These are phyloP conservation scores for Paramecium pentaurelia DNA, from an alignment of 73 alveolate species.

Conservation along the genomic window DNA sequence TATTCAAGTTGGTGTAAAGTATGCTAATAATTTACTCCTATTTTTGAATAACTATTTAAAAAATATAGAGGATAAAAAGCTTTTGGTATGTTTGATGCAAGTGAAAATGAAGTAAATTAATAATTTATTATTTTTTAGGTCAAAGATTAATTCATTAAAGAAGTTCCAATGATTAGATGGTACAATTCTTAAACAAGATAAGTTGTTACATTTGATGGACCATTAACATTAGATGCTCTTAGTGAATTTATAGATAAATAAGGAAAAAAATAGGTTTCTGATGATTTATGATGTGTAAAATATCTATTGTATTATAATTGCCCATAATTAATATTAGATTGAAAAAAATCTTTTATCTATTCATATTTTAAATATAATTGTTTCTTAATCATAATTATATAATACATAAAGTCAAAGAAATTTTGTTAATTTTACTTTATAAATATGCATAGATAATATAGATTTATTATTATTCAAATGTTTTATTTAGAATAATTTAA, in stretches of 20 bases:
- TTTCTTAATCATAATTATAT: no score
- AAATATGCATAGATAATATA: background rate
- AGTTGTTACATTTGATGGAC: slow-evolving; percentile 46
- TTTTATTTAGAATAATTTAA: no score
- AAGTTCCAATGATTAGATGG: slow-evolving; percentile 25
- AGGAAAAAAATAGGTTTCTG: slow-evolving; percentile 10
- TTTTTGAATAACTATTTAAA: background rate
- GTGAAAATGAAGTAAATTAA: background rate
- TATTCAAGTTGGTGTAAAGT: slow-evolving; percentile 23
- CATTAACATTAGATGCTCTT: slow-evolving; percentile 32
- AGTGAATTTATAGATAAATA: slow-evolving; percentile 18
- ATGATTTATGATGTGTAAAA: slow-evolving; percentile 30
- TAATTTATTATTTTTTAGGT: background rate
- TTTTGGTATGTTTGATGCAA: slow-evolving; percentile 33
- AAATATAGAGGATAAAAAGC: slow-evolving; percentile 44
- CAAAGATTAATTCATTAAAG: background rate
- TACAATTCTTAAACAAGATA: background rate
- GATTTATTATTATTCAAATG: background rate
- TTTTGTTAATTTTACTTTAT: background rate
- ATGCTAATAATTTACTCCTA: background rate
- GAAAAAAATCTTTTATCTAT: no score
- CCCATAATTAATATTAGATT: background rate
- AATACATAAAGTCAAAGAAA: background rate
- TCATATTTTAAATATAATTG: no score
- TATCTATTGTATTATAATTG: background rate